These are phyloP conservation scores for Diplodia intermedia DNA, from an alignment of 2,329 filamentous ascomycete species.

Conservation along the genomic window DNA sequence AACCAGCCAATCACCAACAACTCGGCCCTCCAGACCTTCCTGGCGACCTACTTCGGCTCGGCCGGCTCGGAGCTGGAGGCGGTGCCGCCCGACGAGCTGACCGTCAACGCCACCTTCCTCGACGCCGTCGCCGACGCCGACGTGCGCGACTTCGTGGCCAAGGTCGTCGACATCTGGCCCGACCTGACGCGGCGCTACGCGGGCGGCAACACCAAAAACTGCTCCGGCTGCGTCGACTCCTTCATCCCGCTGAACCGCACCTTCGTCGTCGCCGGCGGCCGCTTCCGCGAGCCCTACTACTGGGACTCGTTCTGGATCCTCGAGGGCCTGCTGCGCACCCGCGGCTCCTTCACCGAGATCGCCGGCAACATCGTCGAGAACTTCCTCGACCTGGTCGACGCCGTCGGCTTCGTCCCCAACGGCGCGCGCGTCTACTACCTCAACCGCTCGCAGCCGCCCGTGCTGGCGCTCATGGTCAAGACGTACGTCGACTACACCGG, in stretches of 20 bases:
- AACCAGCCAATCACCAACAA: constrained; percentile 67
- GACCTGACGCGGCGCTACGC: constrained; percentile 68
- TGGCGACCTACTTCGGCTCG: constrained; percentile 67
- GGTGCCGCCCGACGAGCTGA: constrained; percentile 59
- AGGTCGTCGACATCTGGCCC: constrained; percentile 74
- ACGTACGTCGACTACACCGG: constrained; percentile 70
- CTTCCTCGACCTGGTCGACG: constrained; percentile 70
- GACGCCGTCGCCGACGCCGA: constrained; percentile 62
- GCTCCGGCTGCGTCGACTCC: constrained; percentile 67
- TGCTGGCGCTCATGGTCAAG: constrained; percentile 71
- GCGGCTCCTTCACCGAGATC: constrained; percentile 68
- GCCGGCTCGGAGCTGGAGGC: constrained; percentile 68
- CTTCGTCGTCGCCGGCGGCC: constrained; percentile 74
- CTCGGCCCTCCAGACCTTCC: constrained; percentile 66
- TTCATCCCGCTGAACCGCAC: constrained; percentile 71
- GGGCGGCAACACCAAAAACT: constrained; percentile 54
- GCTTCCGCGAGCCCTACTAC: constrained; percentile 74
- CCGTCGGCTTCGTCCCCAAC: constrained; percentile 71
- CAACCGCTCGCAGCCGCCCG: constrained; percentile 71
- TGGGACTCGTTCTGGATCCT: constrained; percentile 76
- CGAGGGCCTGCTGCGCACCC: constrained; percentile 69
- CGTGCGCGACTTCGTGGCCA: constrained; percentile 65
- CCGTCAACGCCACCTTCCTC: constrained; percentile 66
- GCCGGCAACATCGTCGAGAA: constrained; percentile 73
- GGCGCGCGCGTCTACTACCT: constrained; percentile 72